A percentile compares a stretch with the other conserved stretches of the same genome.
Conservation (phyloP, 305 asterid species). For the Rubia balearica region DNA sequence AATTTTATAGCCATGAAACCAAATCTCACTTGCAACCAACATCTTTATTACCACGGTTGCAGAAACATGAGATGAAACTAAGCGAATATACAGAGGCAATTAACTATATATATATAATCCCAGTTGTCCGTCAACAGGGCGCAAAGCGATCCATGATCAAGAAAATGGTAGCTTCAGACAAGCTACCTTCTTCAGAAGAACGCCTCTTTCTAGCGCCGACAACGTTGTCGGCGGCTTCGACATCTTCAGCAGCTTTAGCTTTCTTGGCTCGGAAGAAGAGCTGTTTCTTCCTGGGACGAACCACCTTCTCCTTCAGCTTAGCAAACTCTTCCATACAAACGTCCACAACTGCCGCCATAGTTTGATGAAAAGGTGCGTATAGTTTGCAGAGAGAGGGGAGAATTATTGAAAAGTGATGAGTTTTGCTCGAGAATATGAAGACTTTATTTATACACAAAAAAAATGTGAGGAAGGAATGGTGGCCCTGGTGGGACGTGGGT, state of each 20-base stretch:
- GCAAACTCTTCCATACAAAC: conserved; percentile 17
- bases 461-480: not conserved
- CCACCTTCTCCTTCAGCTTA: conserved; percentile 20
- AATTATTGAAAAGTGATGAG: not conserved
- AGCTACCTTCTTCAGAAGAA: conserved; percentile 7
- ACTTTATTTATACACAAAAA: conserved; percentile 8
- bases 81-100: not conserved
- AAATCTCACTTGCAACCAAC: not conserved
- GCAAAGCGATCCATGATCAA: conserved; percentile 26
- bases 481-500: not conserved
- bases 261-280: conserved; percentile 10
- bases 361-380: too few relatives aligned
- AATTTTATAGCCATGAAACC: not conserved
- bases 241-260: not conserved
- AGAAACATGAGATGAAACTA: not conserved
- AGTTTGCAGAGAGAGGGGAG: not conserved
- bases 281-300: conserved; percentile 10
- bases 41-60: not conserved
- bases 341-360: conserved; percentile 22
- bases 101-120: not conserved
- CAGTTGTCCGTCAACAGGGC: not conserved
- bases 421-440: not conserved
- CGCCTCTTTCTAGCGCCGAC: not conserved
- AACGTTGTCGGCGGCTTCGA: not conserved
- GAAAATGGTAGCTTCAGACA: conserved; percentile 18